A percentile compares a stretch with the other conserved stretches of the same genome.
Evolutionary conservation across 768 basidiomycete genomes (phyloP).

Genomic region (Hydnomerulius pinastri): DNA sequence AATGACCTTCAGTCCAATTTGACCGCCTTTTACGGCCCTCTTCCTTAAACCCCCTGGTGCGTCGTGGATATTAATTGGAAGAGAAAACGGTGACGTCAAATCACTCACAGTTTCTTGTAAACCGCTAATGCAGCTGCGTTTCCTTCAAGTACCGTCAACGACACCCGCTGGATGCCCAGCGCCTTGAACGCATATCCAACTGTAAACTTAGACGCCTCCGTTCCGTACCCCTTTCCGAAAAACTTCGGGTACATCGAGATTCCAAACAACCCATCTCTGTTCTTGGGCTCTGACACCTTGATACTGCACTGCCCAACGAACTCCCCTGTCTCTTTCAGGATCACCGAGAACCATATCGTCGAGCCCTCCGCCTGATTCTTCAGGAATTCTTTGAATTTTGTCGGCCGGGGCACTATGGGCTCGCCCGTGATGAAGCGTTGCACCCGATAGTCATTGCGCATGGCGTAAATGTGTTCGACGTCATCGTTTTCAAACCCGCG

Average conservation of each 20-base stretch:
- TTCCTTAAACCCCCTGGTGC: conserved; percentile 32
- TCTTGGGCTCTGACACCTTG: conserved; percentile 22
- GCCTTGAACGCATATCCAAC: conserved; percentile 23
- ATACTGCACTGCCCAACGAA: conserved; percentile 23
- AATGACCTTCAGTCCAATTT: conserved; percentile 33
- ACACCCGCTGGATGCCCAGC: conserved; percentile 33
- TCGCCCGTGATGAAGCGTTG: conserved; percentile 17
- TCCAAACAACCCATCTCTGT: conserved; percentile 26
- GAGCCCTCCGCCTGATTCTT: conserved; percentile 11
- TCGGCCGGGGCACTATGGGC: conserved; percentile 20
- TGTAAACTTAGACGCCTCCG: conserved; percentile 15
- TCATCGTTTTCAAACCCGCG: conserved; percentile 23
- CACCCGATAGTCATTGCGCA: conserved; percentile 25
- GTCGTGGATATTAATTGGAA: neutral
- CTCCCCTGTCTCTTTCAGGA: conserved; percentile 18
- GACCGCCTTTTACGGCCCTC: conserved; percentile 34
- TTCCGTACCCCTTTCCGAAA: conserved; percentile 29
- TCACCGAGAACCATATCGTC: conserved; percentile 22
- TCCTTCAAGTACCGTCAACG: conserved; percentile 21
- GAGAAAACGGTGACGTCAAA: neutral
- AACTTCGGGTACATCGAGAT: conserved; percentile 24
- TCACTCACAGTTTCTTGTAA: conserved; percentile 35
- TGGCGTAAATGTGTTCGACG: conserved; percentile 15
- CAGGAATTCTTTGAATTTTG: conserved; percentile 14
- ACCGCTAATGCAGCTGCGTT: conserved; percentile 22